These are phyloP conservation scores for Teunomyces barrocoloradensis DNA, from an alignment of 805 yeast genomes.

Conservation along the genomic window DNA sequence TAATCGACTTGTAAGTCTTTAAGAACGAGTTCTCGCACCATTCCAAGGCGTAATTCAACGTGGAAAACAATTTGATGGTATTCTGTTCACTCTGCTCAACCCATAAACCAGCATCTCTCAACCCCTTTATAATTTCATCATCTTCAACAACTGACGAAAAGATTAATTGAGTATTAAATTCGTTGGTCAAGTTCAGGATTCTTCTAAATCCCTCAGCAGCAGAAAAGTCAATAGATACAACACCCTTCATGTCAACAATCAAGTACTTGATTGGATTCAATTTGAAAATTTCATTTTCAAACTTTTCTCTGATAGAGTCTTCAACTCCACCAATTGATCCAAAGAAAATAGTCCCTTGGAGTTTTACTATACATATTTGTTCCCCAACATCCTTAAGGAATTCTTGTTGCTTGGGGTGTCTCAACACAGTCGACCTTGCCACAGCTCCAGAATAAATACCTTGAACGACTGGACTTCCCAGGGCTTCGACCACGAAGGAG, in stretches of 20 bases:
- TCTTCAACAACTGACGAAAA: conserved; percentile 74
- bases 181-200: conserved; percentile 71
- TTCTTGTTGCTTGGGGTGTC: conserved; percentile 86
- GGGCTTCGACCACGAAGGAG: conserved; percentile 92
- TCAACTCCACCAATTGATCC: conserved; percentile 96
- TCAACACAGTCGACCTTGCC: conserved; percentile 86
- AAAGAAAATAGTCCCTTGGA: conserved; percentile 87
- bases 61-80: conserved; percentile 62
- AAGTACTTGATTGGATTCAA: conserved; percentile 71
- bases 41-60: conserved; percentile 84
- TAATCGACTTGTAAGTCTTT: conserved; percentile 49
- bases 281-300: conserved; percentile 52
- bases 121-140: conserved; percentile 64
- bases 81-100: conserved; percentile 32
- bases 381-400: conserved; percentile 83
- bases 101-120: conserved; percentile 83
- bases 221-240: conserved; percentile 80
- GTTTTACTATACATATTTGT: conserved; percentile 82
- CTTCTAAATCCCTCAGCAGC: conserved; percentile 95
- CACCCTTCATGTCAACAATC: conserved; percentile 81
- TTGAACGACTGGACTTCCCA: conserved; percentile 74
- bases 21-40: conserved; percentile 96
- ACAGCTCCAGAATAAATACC: conserved; percentile 84
- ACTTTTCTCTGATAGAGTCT: conserved; percentile 59
- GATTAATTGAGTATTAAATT: conserved; percentile 67